These are phyloP conservation scores for Hysterium pulicare DNA, from an alignment of 2,329 filamentous ascomycete species.

Conservation along the genomic window DNA sequence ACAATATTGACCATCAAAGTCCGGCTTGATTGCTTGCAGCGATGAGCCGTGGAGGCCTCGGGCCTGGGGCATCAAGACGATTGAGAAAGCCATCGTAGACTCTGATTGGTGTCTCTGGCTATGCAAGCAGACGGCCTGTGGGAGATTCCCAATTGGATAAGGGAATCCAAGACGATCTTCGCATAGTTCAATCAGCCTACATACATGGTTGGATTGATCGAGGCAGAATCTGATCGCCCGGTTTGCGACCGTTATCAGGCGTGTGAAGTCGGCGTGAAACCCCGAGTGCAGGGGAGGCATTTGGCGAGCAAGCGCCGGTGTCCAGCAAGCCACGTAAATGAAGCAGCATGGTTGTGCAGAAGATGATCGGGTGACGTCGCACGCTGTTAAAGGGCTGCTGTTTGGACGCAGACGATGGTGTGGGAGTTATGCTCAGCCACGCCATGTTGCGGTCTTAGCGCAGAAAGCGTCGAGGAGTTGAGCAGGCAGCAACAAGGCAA, in stretches of 20 bases:
- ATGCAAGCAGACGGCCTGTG: no score
- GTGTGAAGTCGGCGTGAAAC: no score
- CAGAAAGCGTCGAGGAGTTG: background rate
- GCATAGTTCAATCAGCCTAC: no score
- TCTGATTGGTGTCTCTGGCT: no score
- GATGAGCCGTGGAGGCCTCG: no score
- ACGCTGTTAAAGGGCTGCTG: background rate
- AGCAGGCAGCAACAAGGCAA: slow-evolving; percentile 7
- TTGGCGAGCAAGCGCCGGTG: background rate
- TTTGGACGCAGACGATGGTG: background rate
- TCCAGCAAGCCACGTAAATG: background rate
- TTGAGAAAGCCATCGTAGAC: no score
- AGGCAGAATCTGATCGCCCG: background rate
- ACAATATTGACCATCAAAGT: background rate
- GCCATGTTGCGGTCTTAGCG: background rate
- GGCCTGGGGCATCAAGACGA: no score
- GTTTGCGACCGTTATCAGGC: no score
- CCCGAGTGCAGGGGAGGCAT: background rate
- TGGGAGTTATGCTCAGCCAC: background rate
- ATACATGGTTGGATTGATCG: background rate
- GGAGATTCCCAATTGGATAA: background rate
- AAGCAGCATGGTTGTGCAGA: no score
- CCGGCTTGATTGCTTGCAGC: no score
- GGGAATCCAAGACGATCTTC: background rate
- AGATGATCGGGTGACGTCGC: slow-evolving; percentile 1